Percentiles rank a stretch among this genome's conserved stretches.
Conservation (phyloP, 768 basidiomycete genomes). For the Saitozyma sp. region DNA sequence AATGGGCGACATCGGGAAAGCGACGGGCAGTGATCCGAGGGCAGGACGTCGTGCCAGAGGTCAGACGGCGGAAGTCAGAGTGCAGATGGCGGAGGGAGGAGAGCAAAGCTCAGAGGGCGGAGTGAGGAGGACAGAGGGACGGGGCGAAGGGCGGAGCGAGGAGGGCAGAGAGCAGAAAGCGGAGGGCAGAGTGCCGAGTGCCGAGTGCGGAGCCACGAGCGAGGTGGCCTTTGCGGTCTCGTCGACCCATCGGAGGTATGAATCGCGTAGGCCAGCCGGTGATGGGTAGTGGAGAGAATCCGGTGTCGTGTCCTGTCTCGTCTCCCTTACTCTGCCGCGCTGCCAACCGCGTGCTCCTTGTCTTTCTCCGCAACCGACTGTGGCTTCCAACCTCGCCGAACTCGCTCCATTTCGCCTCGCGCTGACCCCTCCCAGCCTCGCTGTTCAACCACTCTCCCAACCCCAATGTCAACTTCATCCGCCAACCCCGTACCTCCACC, state of each 20-base stretch:
- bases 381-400: neutral
- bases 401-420: neutral
- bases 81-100: too few species aligned
- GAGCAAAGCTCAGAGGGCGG: too few species aligned
- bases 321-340: neutral
- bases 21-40: slow-evolving; percentile 26
- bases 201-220: too few species aligned
- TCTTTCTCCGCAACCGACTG: neutral
- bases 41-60: neutral
- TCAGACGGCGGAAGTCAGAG: neutral
- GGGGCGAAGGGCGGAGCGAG: too few species aligned
- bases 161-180: too few species aligned
- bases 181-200: too few species aligned
- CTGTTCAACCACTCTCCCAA: slow-evolving; percentile 51
- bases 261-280: too few species aligned
- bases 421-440: slow-evolving; percentile 18
- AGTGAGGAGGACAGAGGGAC: too few species aligned
- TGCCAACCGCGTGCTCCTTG: neutral
- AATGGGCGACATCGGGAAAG: slow-evolving; percentile 46
- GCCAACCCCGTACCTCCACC: slow-evolving; percentile 25
- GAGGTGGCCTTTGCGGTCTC: too few species aligned
- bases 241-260: too few species aligned
- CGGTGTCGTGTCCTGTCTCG: too few species aligned
- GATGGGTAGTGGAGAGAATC: too few species aligned
- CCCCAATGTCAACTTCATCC: slow-evolving; percentile 51